Conservation (phyloP, 371 early-diverging fungal genomes). For the Mortierella sp. region DNA sequence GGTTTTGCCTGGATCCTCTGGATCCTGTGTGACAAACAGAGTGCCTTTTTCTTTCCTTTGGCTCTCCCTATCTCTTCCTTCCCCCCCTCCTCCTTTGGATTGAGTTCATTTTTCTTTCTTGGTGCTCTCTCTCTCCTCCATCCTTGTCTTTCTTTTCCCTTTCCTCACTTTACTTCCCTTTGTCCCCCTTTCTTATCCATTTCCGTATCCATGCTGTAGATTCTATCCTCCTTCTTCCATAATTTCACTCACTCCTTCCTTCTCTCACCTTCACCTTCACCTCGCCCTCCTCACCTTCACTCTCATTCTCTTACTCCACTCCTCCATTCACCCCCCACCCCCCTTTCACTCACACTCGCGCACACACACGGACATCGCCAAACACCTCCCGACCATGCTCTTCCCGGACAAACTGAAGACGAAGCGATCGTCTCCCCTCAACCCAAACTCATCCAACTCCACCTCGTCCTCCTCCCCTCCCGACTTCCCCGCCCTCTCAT, state of each 20-base stretch:
- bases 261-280: background rate
- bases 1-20: too few relatives aligned
- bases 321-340: background rate
- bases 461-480: constrained; percentile 10
- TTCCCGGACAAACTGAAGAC: constrained; percentile 47
- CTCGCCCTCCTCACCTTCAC: background rate
- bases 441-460: constrained; percentile 45
- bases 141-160: background rate
- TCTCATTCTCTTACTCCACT: background rate
- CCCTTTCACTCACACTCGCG: background rate
- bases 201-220: background rate
- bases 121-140: background rate
- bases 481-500: constrained; percentile 4
- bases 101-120: constrained; percentile 5
- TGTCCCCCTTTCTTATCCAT: background rate
- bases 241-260: background rate
- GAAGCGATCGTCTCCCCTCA: constrained; percentile 55
- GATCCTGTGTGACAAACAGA: too few relatives aligned
- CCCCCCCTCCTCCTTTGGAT: background rate
- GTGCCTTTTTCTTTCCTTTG: too few relatives aligned
- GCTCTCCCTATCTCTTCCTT: too few relatives aligned
- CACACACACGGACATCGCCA: background rate
- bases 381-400: constrained; percentile 14
- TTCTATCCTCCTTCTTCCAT: background rate
- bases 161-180: background rate